Conservation (phyloP, 225 moss, liverwort and hornwort genomes). For the Rhytidiadelphus loreus region DNA sequence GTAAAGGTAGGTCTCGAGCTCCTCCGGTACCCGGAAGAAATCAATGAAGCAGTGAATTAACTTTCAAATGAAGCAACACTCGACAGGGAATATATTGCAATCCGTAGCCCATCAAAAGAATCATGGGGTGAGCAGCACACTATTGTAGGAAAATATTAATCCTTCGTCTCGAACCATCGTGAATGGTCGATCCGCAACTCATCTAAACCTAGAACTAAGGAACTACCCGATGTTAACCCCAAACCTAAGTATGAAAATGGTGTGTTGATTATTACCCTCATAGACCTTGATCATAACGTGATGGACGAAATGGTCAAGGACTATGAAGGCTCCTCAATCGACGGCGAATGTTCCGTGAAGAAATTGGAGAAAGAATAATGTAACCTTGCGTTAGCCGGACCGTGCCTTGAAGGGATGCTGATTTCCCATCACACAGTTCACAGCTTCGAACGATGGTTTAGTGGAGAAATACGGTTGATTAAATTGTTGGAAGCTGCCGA, state of each 20-base stretch:
- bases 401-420: slow-evolving; percentile 36
- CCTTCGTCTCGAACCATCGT: neutral
- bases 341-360: slow-evolving; percentile 15
- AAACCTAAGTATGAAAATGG: neutral
- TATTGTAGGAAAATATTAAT: neutral
- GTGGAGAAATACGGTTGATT: neutral
- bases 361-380: slow-evolving; percentile 15
- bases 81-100: neutral
- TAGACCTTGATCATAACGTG: slow-evolving; percentile 40
- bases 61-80: neutral
- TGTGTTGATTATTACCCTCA: slow-evolving; percentile 18
- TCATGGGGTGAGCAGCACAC: slow-evolving; percentile 23
- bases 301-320: slow-evolving; percentile 39
- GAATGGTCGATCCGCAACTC: neutral
- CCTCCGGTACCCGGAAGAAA: neutral
- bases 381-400: slow-evolving; percentile 17
- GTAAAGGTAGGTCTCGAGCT: no score
- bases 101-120: slow-evolving; percentile 29
- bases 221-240: neutral
- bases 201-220: neutral
- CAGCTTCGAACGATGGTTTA: slow-evolving; percentile 25
- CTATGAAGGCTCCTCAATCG: slow-evolving; percentile 48
- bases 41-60: neutral
- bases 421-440: slow-evolving; percentile 36
- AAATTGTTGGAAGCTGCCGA: neutral